Evolutionary conservation across 768 basidiomycete genomes (phyloP).

Genomic region (Podaxis mareebaensis): DNA sequence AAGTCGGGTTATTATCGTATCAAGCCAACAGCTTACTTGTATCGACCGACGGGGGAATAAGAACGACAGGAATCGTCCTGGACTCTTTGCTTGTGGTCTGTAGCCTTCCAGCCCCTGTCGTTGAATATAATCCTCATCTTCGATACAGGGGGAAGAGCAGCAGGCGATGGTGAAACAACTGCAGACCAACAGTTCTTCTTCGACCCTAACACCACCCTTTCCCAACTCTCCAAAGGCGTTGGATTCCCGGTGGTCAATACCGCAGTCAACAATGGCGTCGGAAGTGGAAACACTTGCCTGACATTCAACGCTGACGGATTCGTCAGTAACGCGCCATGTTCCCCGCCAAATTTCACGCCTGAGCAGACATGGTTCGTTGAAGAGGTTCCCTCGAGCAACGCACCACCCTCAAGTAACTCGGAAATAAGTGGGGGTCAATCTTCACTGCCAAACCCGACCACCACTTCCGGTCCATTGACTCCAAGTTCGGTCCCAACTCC

Average conservation of each 20-base stretch:
- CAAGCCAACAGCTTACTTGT: slow-evolving; percentile 30
- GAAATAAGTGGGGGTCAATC: neutral
- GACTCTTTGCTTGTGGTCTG: slow-evolving; percentile 29
- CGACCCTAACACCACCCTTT: slow-evolving; percentile 21
- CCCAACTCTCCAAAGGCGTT: slow-evolving; percentile 14
- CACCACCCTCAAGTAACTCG: neutral
- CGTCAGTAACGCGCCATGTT: slow-evolving; percentile 27
- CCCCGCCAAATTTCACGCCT: slow-evolving; percentile 27
- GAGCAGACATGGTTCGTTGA: slow-evolving; percentile 28
- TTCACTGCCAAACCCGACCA: neutral
- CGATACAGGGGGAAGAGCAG: slow-evolving; percentile 27
- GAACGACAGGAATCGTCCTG: slow-evolving; percentile 27
- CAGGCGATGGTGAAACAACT: slow-evolving; percentile 29
- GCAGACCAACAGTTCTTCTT: slow-evolving; percentile 30
- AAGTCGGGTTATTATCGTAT: slow-evolving; percentile 29
- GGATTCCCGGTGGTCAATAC: slow-evolving; percentile 21
- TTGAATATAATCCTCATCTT: neutral
- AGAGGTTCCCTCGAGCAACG: neutral
- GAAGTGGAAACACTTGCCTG: slow-evolving; percentile 27
- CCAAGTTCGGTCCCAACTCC: too few relatives aligned
- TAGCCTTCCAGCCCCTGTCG: neutral
- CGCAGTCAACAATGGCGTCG: slow-evolving; percentile 25
- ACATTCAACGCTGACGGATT: slow-evolving; percentile 27
- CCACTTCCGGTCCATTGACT: neutral
- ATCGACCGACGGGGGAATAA: slow-evolving; percentile 27